phyloP scores from a whole-genome alignment of 139 green algal species.

The Chlamydomonas sp. region DNA sequence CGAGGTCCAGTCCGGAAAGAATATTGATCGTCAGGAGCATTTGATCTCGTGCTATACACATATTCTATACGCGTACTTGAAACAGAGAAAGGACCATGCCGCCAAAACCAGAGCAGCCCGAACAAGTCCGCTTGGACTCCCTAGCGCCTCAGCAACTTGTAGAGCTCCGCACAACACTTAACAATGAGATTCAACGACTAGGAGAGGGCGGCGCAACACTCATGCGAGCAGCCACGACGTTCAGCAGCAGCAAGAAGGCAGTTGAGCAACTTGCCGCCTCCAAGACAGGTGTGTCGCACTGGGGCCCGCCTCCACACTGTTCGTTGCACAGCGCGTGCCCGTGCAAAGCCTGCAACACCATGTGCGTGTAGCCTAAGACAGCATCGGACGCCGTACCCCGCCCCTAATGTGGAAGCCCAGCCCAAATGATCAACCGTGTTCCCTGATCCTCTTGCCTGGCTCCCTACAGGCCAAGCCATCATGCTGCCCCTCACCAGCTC shows the following conservation, averaged over 20 bases:
- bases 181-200: slow-evolving; percentile 48
- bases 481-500: slow-evolving; percentile 90
- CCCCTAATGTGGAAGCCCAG: neutral
- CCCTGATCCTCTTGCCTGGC: neutral
- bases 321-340: neutral
- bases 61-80: neutral
- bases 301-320: neutral
- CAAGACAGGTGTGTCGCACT: slow-evolving; percentile 42
- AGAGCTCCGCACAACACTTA: slow-evolving; percentile 35
- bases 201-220: slow-evolving; percentile 27
- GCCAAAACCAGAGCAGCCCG: slow-evolving; percentile 1
- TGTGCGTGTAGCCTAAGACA: too few relatives aligned
- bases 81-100: neutral
- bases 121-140: slow-evolving; percentile 9
- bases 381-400: neutral
- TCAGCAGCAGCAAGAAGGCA: slow-evolving; percentile 19
- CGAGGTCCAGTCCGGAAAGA: too few relatives aligned
- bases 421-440: neutral
- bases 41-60: neutral
- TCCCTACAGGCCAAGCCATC: slow-evolving; percentile 77
- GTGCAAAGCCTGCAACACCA: too few relatives aligned
- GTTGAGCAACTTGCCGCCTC: slow-evolving; percentile 51
- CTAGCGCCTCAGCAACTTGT: slow-evolving; percentile 27
- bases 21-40: too few relatives aligned
- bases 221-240: slow-evolving; percentile 15